A percentile compares a stretch with the other conserved stretches of the same genome.
Conservation (phyloP, 768 basidiomycete genomes). For the Boletus sp. region DNA sequence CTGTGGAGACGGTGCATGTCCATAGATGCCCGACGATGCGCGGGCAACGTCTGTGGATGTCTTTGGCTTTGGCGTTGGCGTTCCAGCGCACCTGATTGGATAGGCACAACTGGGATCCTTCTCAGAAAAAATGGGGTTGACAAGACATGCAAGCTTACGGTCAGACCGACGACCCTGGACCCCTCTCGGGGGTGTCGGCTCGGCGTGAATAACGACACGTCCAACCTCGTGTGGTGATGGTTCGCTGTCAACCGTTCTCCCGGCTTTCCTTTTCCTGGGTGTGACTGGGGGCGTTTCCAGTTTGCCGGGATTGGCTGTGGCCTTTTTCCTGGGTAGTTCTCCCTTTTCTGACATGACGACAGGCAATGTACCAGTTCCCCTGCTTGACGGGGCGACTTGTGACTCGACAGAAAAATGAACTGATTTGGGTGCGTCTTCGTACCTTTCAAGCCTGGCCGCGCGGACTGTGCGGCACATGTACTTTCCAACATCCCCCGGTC, state of each 20-base stretch:
- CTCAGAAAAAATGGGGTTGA: constrained; percentile 8
- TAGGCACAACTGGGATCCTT: constrained; percentile 13
- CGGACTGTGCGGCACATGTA: constrained; percentile 20
- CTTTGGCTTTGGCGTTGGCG: constrained; percentile 27
- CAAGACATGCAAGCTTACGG: constrained; percentile 16
- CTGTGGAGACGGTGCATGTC: constrained; percentile 26
- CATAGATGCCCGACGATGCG: constrained; percentile 25
- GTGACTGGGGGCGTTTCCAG: constrained; percentile 14
- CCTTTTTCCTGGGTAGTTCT: constrained; percentile 23
- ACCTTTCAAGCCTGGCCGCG: constrained; percentile 12
- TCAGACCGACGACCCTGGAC: constrained; percentile 28
- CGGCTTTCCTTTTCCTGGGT: constrained; percentile 29
- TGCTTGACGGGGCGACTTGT: constrained; percentile 12
- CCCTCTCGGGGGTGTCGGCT: constrained; percentile 11
- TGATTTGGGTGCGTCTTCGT: constrained; percentile 27
- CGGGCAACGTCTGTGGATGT: constrained; percentile 16
- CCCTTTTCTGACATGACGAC: constrained; percentile 28
- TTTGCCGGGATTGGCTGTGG: constrained; percentile 9
- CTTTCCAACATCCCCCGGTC: not conserved
- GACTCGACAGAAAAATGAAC: constrained; percentile 13
- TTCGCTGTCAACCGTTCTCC: constrained; percentile 13
- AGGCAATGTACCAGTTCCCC: constrained; percentile 5
- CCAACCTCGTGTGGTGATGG: constrained; percentile 11
- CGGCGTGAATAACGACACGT: constrained; percentile 11
- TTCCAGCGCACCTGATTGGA: constrained; percentile 22